A percentile compares a stretch with the other conserved stretches of the same genome.
These are phyloP conservation scores for Phanerochaete carnosa DNA, from an alignment of 768 basidiomycete species.

Conservation along the genomic window DNA sequence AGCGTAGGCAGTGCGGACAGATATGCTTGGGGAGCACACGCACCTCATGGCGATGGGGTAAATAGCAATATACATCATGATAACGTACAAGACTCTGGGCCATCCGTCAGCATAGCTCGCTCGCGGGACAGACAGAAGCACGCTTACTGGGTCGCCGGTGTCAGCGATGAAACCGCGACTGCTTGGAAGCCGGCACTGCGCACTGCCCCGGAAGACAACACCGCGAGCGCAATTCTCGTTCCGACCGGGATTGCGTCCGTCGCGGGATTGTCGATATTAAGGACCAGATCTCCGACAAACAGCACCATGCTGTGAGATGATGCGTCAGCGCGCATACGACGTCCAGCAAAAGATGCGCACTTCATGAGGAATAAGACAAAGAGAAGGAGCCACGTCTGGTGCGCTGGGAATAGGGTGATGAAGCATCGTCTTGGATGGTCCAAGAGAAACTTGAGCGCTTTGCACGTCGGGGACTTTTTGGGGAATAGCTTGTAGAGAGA, in stretches of 20 bases:
- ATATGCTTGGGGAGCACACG: not conserved
- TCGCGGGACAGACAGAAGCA: not conserved
- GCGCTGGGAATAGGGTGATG: conserved; percentile 85
- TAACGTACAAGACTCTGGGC: conserved; percentile 72
- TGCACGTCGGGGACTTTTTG: conserved; percentile 53
- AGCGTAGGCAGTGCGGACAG: not conserved
- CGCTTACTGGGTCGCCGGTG: conserved; percentile 83
- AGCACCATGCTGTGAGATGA: conserved; percentile 83
- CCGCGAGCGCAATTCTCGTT: conserved; percentile 64
- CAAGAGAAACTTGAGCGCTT: conserved; percentile 87
- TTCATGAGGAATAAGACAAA: conserved; percentile 65
- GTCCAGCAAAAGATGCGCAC: conserved; percentile 39
- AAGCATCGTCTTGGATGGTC: conserved; percentile 94
- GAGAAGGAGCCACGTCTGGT: conserved; percentile 91
- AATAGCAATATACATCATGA: conserved; percentile 93
- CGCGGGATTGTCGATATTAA: conserved; percentile 77
- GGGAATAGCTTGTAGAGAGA: conserved; percentile 60
- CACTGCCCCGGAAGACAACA: conserved; percentile 78
- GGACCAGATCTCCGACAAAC: conserved; percentile 59
- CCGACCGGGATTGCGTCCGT: conserved; percentile 70
- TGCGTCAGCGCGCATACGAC: not conserved
- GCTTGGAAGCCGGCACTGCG: conserved; percentile 85
- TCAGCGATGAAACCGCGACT: conserved; percentile 66
- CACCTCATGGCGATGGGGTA: conserved; percentile 83
- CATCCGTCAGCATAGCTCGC: not conserved